These are phyloP conservation scores for Polytrichum commune DNA, from an alignment of 225 moss, liverwort and hornwort genomes.

Conservation along the genomic window DNA sequence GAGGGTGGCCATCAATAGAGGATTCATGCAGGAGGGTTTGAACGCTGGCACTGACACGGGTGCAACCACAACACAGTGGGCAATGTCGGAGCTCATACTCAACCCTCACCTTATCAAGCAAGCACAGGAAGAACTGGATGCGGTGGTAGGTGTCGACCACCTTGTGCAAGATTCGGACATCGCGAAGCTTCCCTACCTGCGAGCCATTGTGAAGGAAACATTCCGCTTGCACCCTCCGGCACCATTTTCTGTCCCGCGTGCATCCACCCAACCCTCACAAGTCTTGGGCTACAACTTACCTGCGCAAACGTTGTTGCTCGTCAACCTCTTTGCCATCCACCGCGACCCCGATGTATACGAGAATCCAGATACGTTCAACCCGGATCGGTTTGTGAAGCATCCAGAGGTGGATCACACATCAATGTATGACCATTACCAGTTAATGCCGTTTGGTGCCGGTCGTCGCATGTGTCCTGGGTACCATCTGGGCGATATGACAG, in stretches of 20 bases:
- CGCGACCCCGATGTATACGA: too few species aligned
- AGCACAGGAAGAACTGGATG: constrained; percentile 3
- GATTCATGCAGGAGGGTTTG: constrained; percentile 48
- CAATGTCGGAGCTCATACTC: constrained; percentile 47
- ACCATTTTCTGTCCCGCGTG: constrained; percentile 28
- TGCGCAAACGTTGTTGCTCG: constrained; percentile 40
- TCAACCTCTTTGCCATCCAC: constrained; percentile 28
- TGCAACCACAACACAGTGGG: constrained; percentile 44
- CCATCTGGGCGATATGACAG: constrained; percentile 40
- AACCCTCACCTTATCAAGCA: constrained; percentile 33
- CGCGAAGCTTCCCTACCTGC: constrained; percentile 32
- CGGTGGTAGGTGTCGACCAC: constrained; percentile 14
- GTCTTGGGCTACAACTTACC: constrained; percentile 41
- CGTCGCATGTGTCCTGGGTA: constrained; percentile 46
- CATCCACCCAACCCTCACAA: constrained; percentile 30
- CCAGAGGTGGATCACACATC: constrained; percentile 19
- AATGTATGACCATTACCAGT: constrained; percentile 32
- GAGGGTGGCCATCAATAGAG: too few species aligned
- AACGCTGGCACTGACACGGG: constrained; percentile 49
- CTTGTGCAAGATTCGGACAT: constrained; percentile 53
- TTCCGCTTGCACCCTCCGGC: constrained; percentile 41
- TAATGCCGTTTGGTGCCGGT: constrained; percentile 49
- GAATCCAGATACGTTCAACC: constrained; percentile 34
- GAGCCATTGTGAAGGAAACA: constrained; percentile 54
- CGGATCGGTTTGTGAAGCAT: constrained; percentile 39